Conservation (phyloP, 2,329 filamentous ascomycete genomes). For the Pestalotiopsis sp. region DNA sequence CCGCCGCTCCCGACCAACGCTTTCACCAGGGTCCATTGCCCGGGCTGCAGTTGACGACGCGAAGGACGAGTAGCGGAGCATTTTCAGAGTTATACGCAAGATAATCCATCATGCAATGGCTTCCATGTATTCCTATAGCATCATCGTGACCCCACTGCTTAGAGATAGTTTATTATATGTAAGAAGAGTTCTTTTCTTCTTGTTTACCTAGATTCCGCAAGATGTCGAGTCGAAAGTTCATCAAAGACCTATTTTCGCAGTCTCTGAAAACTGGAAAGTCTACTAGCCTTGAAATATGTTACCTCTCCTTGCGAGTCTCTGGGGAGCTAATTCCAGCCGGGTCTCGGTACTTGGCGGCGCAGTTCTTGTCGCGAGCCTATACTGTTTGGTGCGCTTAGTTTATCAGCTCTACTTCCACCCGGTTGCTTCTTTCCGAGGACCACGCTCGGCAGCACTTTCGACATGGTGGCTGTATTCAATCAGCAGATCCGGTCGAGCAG, state of each 20-base stretch:
- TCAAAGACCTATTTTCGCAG: too few relatives aligned
- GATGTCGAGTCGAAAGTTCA: too few relatives aligned
- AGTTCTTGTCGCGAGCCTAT: neutral
- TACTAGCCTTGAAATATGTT: neutral
- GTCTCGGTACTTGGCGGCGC: neutral
- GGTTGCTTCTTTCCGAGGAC: neutral
- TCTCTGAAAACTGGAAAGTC: neutral
- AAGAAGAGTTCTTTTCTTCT: too few relatives aligned
- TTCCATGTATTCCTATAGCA: too few relatives aligned
- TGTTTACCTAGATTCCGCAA: too few relatives aligned
- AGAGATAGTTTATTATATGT: too few relatives aligned
- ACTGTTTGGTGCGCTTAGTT: neutral
- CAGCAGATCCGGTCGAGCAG: neutral
- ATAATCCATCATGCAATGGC: too few relatives aligned
- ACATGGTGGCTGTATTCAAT: neutral
- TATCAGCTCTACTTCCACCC: neutral
- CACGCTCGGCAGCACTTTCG: neutral
- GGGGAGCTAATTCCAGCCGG: neutral
- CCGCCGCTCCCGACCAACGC: too few relatives aligned
- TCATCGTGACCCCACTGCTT: too few relatives aligned
- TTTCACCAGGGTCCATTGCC: neutral
- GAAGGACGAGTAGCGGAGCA: neutral
- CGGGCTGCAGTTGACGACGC: neutral
- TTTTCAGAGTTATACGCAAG: too few relatives aligned
- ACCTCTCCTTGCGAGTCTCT: neutral